These are phyloP conservation scores for Gossypium anomalum DNA, from an alignment of 345 rosid species.

Conservation along the genomic window DNA sequence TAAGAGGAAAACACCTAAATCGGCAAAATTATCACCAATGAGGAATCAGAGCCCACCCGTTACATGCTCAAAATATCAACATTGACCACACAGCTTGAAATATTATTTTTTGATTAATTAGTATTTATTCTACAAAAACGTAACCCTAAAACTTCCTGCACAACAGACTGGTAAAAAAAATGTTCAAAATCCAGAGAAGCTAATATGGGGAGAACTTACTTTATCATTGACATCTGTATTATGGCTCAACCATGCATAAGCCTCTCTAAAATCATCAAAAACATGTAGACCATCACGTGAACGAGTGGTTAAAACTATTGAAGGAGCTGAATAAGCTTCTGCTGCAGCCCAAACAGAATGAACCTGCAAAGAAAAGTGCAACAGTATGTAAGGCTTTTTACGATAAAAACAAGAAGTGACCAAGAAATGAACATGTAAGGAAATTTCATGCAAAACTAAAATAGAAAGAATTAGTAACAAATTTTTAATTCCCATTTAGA, in stretches of 20 bases:
- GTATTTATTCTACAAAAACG: not conserved
- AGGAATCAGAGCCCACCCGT: not conserved
- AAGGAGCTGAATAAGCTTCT: constrained; percentile 99
- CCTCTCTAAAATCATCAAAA: constrained; percentile 99
- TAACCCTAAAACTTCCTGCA: not conserved
- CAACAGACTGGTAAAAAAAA: not conserved
- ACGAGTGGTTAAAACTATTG: constrained; percentile 83
- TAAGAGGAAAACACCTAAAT: not conserved
- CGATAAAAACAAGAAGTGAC: not conserved
- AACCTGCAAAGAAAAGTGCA: constrained; percentile 44
- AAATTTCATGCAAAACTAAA: not conserved
- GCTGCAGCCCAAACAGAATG: constrained; percentile 99
- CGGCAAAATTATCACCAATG: not conserved
- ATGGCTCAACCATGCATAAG: constrained; percentile 92
- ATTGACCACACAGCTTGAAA: not conserved
- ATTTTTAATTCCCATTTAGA: not conserved
- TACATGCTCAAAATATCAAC: constrained; percentile 1
- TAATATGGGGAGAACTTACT: constrained; percentile 38
- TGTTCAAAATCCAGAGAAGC: not conserved
- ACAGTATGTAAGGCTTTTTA: not conserved
- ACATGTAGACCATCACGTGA: constrained; percentile 80
- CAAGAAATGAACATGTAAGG: not conserved
- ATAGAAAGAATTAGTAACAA: not conserved
- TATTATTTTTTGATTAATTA: not conserved
- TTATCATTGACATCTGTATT: constrained; percentile 98